Base-by-base conservation (phyloP, 805 yeast species). In the Saccharomycopsis vini region DNA sequence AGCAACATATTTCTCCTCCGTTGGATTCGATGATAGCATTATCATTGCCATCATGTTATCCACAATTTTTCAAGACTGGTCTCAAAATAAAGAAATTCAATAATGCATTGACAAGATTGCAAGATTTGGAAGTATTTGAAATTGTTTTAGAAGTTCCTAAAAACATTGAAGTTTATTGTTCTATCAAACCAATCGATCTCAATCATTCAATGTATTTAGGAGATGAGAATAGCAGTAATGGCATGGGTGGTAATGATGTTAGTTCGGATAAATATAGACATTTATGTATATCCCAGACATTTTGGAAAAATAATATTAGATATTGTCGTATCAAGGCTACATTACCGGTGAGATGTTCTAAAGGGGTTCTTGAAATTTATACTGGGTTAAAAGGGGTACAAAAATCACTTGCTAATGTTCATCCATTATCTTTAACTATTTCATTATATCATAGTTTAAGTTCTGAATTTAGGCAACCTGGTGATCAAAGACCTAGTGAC, bases 1-100 rank as follows among this genome's bases (percentile, higher is more conserved):
- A 84, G 51, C 98, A 92, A 61, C 95, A 85, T 62, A 75, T 90
- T 18, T 71, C 75, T 24, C 97, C 97, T 3, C 85, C 94, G 2
- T 65, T 90, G 49, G 89, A 85, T 49, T 81, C 83, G 29, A 71
- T 77, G 51, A 75, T 81, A 19, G 89, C 92, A 13, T 69, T 86
- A 46, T 76, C 87, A 37, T 66, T 90, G 39, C 98, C 98, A 0
- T 73, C 94, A 24, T 75, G 81, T n/a, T 84, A 87, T 56, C 89
- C 95, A 0, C 81, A 86, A 0, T 87, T 81, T 54, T 76, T 81
- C 59, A 67, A 64, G 32, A 74, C 77, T 56, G 67, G 70, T 2
- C 58, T 90, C 34, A 67, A 68, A 47, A 69, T 88, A 42, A 63
- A 72, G 47, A 80, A 78, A 57, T 90, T 75, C 64, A 84, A 86